Evolutionary conservation across 371 early-diverging fungal species (phyloP).

Genomic region (Mortierella sp.): DNA sequence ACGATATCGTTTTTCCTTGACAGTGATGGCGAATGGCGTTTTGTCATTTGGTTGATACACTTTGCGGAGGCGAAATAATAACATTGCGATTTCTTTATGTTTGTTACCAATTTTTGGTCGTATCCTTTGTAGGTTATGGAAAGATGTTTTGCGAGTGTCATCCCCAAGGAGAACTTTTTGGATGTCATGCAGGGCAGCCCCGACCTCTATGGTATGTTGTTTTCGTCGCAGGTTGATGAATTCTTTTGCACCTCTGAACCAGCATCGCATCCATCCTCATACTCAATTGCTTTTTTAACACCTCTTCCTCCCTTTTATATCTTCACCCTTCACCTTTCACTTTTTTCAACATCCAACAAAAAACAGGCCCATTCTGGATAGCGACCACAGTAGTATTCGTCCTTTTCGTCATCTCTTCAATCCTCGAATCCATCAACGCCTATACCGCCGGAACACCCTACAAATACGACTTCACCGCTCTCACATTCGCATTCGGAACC

Average conservation of each 20-base stretch:
- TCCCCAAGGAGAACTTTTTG: slow-evolving; percentile 67
- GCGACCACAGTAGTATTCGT: slow-evolving; percentile 93
- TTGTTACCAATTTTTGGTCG: too few species aligned
- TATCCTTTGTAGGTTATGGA: slow-evolving; percentile 64
- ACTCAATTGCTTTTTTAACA: too few species aligned
- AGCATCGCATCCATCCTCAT: too few species aligned
- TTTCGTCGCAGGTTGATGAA: too few species aligned
- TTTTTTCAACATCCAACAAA: background rate
- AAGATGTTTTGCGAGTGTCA: slow-evolving; percentile 64
- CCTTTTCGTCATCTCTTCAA: slow-evolving; percentile 91
- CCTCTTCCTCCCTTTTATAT: background rate
- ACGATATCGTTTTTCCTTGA: background rate
- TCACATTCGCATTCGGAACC: slow-evolving; percentile 84
- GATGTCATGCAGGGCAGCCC: slow-evolving; percentile 61
- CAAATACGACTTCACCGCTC: slow-evolving; percentile 83
- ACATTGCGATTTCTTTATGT: background rate
- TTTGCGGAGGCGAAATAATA: background rate
- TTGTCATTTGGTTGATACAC: background rate
- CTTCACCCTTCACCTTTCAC: background rate
- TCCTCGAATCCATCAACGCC: slow-evolving; percentile 87
- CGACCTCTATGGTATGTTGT: slow-evolving; percentile 79
- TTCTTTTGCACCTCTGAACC: too few species aligned
- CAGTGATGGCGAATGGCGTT: too few species aligned
- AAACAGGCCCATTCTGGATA: slow-evolving; percentile 94
- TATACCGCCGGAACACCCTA: slow-evolving; percentile 69